Evolutionary conservation across 225 moss, liverwort and hornwort genomes (phyloP).

Genomic region (Polytrichum commune): DNA sequence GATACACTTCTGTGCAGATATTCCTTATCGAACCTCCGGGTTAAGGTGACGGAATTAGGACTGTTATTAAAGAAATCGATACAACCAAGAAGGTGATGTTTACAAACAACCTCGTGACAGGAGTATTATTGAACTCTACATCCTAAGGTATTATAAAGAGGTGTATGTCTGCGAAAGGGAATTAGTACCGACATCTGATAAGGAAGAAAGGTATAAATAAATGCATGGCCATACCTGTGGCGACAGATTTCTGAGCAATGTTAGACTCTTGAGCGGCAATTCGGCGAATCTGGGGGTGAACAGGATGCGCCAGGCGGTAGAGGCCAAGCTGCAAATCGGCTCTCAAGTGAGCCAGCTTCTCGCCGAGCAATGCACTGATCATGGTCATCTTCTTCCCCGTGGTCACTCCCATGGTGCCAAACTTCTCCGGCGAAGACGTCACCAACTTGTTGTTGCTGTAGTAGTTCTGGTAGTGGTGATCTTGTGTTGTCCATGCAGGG

Average conservation of each 20-base stretch:
- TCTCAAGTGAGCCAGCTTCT: slow-evolving; percentile 45
- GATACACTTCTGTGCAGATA: too few relatives aligned
- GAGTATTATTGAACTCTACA: too few relatives aligned
- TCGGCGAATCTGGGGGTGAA: slow-evolving; percentile 23
- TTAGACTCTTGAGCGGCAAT: slow-evolving; percentile 42
- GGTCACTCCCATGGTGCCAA: slow-evolving; percentile 21
- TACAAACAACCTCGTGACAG: too few relatives aligned
- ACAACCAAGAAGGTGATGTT: too few relatives aligned
- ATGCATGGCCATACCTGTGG: slow-evolving; percentile 25
- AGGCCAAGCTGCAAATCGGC: slow-evolving; percentile 42
- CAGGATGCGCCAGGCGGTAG: slow-evolving; percentile 36
- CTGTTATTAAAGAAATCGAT: neutral
- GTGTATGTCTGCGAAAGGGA: neutral
- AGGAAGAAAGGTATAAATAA: too few relatives aligned
- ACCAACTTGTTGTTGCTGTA: slow-evolving; percentile 17
- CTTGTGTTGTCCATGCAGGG: neutral
- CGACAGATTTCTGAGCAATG: slow-evolving; percentile 49
- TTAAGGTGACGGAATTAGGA: too few relatives aligned
- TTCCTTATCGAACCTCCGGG: too few relatives aligned
- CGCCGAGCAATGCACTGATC: slow-evolving; percentile 29
- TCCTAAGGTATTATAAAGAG: neutral
- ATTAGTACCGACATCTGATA: too few relatives aligned
- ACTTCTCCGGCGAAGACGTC: slow-evolving; percentile 23
- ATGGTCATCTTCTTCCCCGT: slow-evolving; percentile 47
- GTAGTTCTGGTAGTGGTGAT: neutral